These are phyloP conservation scores for Penicillium manginii DNA, from an alignment of 495 filamentous ascomycete genomes.

Conservation along the genomic window DNA sequence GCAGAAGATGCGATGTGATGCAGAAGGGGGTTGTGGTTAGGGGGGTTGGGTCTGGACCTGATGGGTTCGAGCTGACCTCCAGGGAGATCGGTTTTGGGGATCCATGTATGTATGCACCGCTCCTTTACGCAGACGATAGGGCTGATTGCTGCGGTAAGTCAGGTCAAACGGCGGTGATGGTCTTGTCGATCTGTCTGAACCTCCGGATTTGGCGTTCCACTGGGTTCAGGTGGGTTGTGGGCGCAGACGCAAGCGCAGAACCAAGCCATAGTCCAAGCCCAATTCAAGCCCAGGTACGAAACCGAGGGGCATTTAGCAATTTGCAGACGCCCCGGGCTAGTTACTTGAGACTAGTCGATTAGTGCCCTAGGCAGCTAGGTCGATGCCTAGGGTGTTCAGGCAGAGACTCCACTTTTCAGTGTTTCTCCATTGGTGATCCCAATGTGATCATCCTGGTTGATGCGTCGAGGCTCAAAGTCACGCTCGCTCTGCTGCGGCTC, in stretches of 20 bases:
- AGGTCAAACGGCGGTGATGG: conserved; percentile 16
- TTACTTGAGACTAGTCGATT: too few relatives aligned
- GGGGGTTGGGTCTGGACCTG: background rate
- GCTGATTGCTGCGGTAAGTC: conserved; percentile 11
- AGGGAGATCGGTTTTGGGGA: too few relatives aligned
- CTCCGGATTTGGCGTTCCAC: background rate
- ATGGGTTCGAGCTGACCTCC: background rate
- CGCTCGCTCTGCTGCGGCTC: background rate
- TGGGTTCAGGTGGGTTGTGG: background rate
- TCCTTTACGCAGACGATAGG: conserved; percentile 21
- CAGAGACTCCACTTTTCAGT: conserved; percentile 1
- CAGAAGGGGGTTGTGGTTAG: background rate
- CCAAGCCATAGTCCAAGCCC: too few relatives aligned
- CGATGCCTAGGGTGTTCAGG: conserved; percentile 2
- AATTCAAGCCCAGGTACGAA: background rate
- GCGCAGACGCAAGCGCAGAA: background rate
- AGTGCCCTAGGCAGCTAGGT: background rate
- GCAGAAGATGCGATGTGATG: background rate
- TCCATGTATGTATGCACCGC: conserved; percentile 11
- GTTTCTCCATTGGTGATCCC: background rate
- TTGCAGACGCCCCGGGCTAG: background rate
- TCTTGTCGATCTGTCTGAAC: background rate
- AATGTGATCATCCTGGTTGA: background rate
- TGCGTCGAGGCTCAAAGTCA: conserved; percentile 8
- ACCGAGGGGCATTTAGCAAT: background rate